Evolutionary conservation across 176 grass and related monocot species (phyloP).

Genomic region (Saccharum spontaneum): DNA sequence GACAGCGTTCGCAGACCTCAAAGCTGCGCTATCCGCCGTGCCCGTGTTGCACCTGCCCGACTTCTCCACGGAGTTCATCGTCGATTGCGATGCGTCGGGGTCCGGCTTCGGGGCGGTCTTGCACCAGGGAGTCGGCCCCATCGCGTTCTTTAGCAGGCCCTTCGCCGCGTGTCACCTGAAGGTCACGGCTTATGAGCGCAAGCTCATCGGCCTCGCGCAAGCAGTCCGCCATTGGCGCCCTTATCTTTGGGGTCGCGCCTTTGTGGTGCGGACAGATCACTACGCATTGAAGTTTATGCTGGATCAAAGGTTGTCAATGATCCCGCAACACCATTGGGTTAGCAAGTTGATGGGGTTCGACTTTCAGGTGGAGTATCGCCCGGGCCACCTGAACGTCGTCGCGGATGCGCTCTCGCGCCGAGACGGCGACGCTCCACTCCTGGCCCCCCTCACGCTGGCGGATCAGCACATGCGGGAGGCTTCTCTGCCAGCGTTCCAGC

Average conservation of each 20-base stretch:
- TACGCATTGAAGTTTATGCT: not conserved
- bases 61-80: not conserved
- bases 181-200: not conserved
- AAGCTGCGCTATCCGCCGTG: rapidly evolving
- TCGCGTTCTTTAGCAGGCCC: not conserved
- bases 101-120: not conserved
- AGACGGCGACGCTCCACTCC: not conserved
- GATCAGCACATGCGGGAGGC: too few species aligned
- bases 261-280: not conserved
- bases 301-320: not conserved
- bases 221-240: not conserved
- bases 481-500: too few species aligned
- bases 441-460: too few species aligned
- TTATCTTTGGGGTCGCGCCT: not conserved
- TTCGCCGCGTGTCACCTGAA: not conserved
- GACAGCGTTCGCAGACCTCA: not conserved
- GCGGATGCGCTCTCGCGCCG: too few species aligned
- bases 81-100: not conserved
- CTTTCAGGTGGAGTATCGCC: too few species aligned
- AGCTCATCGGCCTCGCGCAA: not conserved
- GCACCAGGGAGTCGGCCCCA: not conserved
- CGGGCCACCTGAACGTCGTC: too few species aligned
- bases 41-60: not conserved
- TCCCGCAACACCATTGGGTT: not conserved
- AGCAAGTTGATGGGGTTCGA: too few species aligned